Evolutionary conservation across 805 yeast genomes (phyloP).

Genomic region (Grigorovia transvaalensis): DNA sequence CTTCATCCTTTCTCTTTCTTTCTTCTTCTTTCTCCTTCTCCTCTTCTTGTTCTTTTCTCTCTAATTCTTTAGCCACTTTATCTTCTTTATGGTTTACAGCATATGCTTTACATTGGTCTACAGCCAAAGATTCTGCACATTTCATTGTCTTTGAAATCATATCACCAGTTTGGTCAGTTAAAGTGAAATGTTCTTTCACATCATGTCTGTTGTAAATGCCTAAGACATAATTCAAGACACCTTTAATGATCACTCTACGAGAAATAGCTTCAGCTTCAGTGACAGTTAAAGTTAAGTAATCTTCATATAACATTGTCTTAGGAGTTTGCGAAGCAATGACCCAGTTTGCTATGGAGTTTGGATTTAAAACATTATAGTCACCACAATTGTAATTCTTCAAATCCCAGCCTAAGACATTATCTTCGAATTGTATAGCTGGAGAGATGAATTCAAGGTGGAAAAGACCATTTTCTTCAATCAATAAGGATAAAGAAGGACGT

Average conservation of each 20-base stretch:
- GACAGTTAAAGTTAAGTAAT: conserved; percentile 31
- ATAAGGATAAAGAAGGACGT: conserved; percentile 7
- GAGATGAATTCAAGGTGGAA: conserved; percentile 8
- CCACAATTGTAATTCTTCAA: conserved; percentile 5
- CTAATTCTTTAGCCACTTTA: background rate
- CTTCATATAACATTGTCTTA: conserved; percentile 16
- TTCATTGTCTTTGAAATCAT: background rate
- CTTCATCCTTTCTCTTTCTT: too few relatives aligned
- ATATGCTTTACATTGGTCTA: conserved; percentile 6
- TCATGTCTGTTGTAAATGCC: conserved; percentile 22
- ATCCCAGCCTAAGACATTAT: conserved; percentile 7
- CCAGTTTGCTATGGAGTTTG: conserved; percentile 18
- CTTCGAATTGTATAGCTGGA: conserved; percentile 7
- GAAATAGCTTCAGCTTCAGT: conserved; percentile 31
- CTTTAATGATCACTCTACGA: conserved; percentile 28
- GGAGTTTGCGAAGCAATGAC: conserved; percentile 7
- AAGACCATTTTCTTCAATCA: conserved; percentile 6
- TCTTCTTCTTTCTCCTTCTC: background rate
- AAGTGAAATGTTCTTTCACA: conserved; percentile 3
- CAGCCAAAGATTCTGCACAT: conserved; percentile 3
- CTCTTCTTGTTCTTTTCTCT: background rate
- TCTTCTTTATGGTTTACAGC: conserved; percentile 6
- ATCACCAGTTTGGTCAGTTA: background rate
- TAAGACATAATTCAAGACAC: conserved; percentile 30
- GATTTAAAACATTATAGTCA: conserved; percentile 4